These are phyloP conservation scores for Sechiopsis laciniata DNA, from an alignment of 306 rosid species.

Conservation along the genomic window DNA sequence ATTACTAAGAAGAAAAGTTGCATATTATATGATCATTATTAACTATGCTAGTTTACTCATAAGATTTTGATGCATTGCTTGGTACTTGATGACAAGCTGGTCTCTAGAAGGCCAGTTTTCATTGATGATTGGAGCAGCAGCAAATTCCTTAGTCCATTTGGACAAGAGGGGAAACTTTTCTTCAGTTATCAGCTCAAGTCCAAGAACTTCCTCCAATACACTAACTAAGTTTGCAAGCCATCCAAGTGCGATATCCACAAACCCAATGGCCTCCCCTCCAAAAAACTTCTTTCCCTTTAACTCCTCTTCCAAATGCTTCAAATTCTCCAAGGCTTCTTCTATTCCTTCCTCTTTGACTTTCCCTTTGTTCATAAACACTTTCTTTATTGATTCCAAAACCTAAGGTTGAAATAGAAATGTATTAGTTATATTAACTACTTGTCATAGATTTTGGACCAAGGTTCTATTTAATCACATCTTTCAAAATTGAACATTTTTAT, in stretches of 20 bases:
- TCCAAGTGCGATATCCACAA: constrained; percentile 12
- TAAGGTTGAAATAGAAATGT: background rate
- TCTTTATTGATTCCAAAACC: constrained; percentile 10
- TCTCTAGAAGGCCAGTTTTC: constrained; percentile 30
- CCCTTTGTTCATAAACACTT: background rate
- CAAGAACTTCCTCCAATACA: constrained; percentile 7
- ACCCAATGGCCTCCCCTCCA: constrained; percentile 17
- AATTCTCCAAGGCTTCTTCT: constrained; percentile 5
- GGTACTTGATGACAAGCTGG: constrained; percentile 25
- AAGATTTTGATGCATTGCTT: background rate
- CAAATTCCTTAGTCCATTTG: constrained; percentile 25
- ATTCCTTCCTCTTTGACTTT: constrained; percentile 4
- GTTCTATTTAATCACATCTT: no score
- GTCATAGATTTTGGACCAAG: no score
- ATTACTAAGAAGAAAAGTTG: background rate
- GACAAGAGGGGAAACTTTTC: constrained; percentile 23
- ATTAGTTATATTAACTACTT: no score
- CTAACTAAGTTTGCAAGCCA: constrained; percentile 14
- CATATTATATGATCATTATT: background rate
- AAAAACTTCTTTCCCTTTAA: constrained; percentile 16
- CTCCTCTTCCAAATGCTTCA: constrained; percentile 20
- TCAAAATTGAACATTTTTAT: no score
- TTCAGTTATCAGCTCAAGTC: constrained; percentile 5
- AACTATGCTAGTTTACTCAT: background rate
- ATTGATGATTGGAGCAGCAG: constrained; percentile 26